Evolutionary conservation across 495 filamentous ascomycete species (phyloP).

Genomic region (Hyaloscypha finlandica): DNA sequence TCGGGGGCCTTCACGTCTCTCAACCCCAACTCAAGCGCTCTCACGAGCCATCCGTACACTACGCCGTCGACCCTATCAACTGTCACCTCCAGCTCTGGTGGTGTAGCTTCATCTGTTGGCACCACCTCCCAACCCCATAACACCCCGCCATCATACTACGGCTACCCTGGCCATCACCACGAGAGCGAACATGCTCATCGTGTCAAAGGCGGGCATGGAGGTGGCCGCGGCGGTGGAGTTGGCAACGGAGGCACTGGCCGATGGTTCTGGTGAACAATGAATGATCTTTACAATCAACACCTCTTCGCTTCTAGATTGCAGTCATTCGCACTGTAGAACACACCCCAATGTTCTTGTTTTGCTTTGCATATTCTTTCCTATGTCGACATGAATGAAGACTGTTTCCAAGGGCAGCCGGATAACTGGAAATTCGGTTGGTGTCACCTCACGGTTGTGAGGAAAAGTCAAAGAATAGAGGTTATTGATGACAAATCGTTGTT

Average conservation of each 20-base stretch:
- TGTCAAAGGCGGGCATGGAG: neutral
- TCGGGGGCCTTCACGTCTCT: neutral
- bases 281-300: conserved; percentile 4
- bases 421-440: neutral
- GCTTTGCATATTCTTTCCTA: conserved; percentile 7
- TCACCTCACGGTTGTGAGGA: neutral
- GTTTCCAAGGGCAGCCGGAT: neutral
- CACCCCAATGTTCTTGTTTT: neutral
- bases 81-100: neutral
- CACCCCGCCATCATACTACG: neutral
- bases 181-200: neutral
- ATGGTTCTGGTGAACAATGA: conserved; percentile 13
- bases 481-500: neutral
- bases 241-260: neutral
- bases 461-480: neutral
- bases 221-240: neutral
- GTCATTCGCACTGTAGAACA: conserved; percentile 1
- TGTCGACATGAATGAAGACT: conserved; percentile 1
- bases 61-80: neutral
- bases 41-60: neutral
- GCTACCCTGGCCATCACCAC: neutral
- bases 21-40: neutral
- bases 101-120: neutral
- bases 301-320: conserved; percentile 16
- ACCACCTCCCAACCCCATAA: neutral